Conservation (phyloP, 345 rosid species). For the Dovyalis caffra region DNA sequence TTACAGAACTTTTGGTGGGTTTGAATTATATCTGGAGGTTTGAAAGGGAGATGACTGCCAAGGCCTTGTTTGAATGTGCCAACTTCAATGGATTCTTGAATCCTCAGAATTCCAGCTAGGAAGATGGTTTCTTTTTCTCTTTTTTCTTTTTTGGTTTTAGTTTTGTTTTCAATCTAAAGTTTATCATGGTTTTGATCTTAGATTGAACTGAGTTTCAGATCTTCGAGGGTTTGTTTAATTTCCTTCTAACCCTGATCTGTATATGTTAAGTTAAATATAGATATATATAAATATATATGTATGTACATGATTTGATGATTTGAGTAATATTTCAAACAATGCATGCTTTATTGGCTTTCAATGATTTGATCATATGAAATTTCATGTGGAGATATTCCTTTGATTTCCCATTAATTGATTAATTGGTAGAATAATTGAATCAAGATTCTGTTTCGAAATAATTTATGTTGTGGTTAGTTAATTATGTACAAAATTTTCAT, state of each 20-base stretch:
- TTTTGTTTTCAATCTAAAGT: conserved; percentile 22
- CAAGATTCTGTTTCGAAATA: conserved; percentile 7
- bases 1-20: conserved; percentile 89
- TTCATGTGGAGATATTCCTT: conserved; percentile 31
- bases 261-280: conserved; percentile 20
- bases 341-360: conserved; percentile 13
- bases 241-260: conserved; percentile 26
- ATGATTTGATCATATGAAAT: conserved; percentile 1
- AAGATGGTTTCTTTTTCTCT: neutral
- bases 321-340: conserved; percentile 15
- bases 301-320: conserved; percentile 29
- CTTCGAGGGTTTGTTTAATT: conserved; percentile 27
- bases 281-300: conserved; percentile 2
- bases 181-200: conserved; percentile 26
- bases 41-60: conserved; percentile 93
- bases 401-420: neutral
- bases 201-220: conserved; percentile 38
- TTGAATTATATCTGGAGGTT: conserved; percentile 95
- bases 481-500: neutral
- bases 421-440: neutral
- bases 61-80: conserved; percentile 66
- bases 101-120: conserved; percentile 37
- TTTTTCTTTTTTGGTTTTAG: conserved; percentile 1
- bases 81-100: conserved; percentile 38
- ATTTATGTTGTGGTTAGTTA: neutral